Evolutionary conservation across 2,329 filamentous ascomycete genomes (phyloP).

Genomic region (Cryphonectria carpinicola): DNA sequence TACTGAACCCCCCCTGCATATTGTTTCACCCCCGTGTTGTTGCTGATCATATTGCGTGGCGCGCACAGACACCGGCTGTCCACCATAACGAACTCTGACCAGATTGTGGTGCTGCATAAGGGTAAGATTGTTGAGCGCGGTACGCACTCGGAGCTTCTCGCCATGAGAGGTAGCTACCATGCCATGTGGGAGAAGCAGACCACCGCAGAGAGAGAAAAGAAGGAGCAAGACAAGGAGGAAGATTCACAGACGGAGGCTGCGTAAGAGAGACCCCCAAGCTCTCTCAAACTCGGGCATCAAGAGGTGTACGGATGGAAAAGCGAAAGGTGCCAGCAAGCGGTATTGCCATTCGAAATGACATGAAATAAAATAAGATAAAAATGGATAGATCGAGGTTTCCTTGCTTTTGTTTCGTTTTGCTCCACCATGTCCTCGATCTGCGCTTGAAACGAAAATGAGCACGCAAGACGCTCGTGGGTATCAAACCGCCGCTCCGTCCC

Average conservation of each 20-base stretch:
- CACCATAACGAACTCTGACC: constrained; percentile 59
- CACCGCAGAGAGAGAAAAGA: constrained; percentile 44
- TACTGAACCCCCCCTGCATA: background rate
- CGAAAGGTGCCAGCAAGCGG: background rate
- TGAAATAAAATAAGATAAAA: background rate
- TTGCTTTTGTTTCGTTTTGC: background rate
- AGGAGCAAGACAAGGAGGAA: constrained; percentile 28
- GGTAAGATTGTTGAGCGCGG: constrained; percentile 56
- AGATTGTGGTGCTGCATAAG: constrained; percentile 57
- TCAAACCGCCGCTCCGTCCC: background rate
- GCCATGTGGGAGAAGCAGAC: constrained; percentile 59
- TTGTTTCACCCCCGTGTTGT: background rate
- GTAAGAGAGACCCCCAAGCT: background rate
- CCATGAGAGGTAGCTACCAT: constrained; percentile 50
- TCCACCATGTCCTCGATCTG: background rate
- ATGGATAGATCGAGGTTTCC: background rate
- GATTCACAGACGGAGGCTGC: constrained; percentile 1
- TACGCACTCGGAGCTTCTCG: constrained; percentile 52
- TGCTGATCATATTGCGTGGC: background rate
- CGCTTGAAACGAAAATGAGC: background rate
- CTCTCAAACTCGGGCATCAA: background rate
- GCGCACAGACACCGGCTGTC: constrained; percentile 55
- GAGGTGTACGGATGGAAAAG: background rate
- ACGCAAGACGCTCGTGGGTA: constrained; percentile 7
- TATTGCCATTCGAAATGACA: background rate